A percentile compares a stretch with the other conserved stretches of the same genome.
Evolutionary conservation across 1,284 basidiomycete genomes (phyloP).

Genomic region (Psilocybe mexicana): DNA sequence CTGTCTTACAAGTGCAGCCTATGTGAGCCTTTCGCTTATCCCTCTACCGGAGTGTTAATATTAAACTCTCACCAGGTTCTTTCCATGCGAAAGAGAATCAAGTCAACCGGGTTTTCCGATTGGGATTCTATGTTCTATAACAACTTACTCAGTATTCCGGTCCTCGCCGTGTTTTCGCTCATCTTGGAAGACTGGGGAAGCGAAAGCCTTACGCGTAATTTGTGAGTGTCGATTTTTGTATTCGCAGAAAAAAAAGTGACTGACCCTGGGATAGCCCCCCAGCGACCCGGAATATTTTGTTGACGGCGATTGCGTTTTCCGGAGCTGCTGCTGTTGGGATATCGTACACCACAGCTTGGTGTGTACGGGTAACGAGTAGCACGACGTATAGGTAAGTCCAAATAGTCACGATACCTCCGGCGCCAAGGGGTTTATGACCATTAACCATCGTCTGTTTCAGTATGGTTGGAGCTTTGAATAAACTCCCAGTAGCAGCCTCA

Average conservation of each 20-base stretch:
- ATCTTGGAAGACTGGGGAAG: conserved; percentile 90
- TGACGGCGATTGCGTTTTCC: conserved; percentile 92
- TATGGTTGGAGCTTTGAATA: conserved; percentile 99
- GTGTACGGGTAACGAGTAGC: conserved; percentile 92
- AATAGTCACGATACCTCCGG: not conserved
- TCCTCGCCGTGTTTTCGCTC: conserved; percentile 83
- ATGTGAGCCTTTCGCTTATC: conserved; percentile 58
- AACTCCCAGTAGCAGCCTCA: conserved; percentile 95
- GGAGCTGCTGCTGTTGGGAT: conserved; percentile 97
- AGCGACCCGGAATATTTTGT: conserved; percentile 77
- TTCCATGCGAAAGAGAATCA: conserved; percentile 97
- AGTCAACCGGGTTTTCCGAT: conserved; percentile 96
- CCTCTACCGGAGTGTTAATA: not conserved
- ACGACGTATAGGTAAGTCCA: conserved; percentile 87
- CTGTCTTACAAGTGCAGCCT: conserved; percentile 89
- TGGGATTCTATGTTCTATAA: conserved; percentile 99
- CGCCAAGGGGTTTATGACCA: not conserved
- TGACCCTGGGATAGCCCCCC: conserved; percentile 60
- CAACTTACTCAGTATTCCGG: conserved; percentile 93
- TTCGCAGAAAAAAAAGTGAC: not conserved
- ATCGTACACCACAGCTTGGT: conserved; percentile 99
- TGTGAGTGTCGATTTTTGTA: conserved; percentile 55
- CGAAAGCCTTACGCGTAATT: conserved; percentile 81
- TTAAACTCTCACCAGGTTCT: conserved; percentile 61
- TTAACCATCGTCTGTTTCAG: conserved; percentile 38